Conservation (phyloP, 2,329 filamentous ascomycete genomes). For the Escovopsis sp. region DNA sequence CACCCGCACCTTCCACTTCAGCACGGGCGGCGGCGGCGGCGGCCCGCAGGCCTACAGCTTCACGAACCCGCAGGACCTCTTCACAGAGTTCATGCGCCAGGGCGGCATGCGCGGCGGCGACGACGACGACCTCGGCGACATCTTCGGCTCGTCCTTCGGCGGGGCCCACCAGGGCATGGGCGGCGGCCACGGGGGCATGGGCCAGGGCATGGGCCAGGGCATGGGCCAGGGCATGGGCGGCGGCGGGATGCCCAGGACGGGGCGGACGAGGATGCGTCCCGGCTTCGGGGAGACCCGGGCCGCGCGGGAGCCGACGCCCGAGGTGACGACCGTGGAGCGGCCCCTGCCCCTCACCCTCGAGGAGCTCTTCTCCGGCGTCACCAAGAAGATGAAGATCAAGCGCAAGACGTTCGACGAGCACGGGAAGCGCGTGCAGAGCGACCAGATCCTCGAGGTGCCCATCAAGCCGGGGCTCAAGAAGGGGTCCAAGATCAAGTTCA, state of each 20-base stretch:
- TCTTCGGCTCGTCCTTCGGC: conserved; percentile 33
- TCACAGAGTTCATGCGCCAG: conserved; percentile 61
- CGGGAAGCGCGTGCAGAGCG: conserved; percentile 72
- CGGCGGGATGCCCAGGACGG: conserved; percentile 16
- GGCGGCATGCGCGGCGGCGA: conserved; percentile 27
- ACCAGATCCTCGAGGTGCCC: conserved; percentile 83
- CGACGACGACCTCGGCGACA: conserved; percentile 34
- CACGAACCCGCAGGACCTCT: conserved; percentile 70
- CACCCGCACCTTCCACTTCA: conserved; percentile 48
- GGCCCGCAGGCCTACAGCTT: conserved; percentile 54
- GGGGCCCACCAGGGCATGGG: no score
- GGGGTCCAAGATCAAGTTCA: conserved; percentile 96
- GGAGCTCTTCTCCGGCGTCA: conserved; percentile 72
- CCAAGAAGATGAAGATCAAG: conserved; percentile 98
- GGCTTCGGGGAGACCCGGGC: conserved; percentile 19
- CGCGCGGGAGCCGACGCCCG: conserved; percentile 41
- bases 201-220: no score
- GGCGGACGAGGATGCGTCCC: conserved; percentile 28
- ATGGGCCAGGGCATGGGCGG: no score
- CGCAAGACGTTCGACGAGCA: conserved; percentile 82
- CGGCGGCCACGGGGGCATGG: no score
- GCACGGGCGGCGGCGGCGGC: conserved; percentile 33
- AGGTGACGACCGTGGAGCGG: conserved; percentile 83
- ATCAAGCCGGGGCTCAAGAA: conserved; percentile 95
- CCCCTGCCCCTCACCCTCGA: conserved; percentile 69